Evolutionary conservation across 139 green algal genomes (phyloP).

Genomic region (Medakamo hakoo): DNA sequence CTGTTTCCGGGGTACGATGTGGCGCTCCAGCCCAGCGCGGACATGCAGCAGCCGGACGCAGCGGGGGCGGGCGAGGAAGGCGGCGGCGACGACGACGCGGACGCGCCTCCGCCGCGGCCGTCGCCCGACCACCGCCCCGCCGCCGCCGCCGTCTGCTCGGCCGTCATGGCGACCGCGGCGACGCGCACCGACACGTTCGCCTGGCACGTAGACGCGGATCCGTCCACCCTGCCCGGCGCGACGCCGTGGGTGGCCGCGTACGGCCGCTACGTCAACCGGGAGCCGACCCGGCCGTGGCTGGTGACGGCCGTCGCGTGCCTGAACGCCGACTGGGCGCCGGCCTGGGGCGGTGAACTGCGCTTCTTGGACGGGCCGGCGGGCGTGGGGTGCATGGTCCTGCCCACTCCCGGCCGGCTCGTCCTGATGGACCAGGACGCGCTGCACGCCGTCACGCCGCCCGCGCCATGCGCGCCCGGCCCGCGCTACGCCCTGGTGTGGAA

Average conservation of each 20-base stretch:
- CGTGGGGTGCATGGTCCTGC: constrained; percentile 53
- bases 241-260: constrained; percentile 20
- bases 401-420: constrained; percentile 24
- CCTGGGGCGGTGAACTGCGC: constrained; percentile 65
- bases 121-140: neutral
- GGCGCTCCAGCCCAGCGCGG: constrained; percentile 49
- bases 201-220: constrained; percentile 78
- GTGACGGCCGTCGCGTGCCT: constrained; percentile 73
- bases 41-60: constrained; percentile 26
- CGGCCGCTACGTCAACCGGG: constrained; percentile 65
- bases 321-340: constrained; percentile 40
- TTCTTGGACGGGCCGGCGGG: constrained; percentile 50
- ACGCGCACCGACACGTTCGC: constrained; percentile 44
- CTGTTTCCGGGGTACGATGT: constrained; percentile 60
- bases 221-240: constrained; percentile 29
- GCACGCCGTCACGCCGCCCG: constrained; percentile 35
- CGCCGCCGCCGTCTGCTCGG: constrained; percentile 28
- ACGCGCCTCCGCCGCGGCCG: neutral
- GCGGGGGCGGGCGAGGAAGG: neutral
- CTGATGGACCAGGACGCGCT: constrained; percentile 48
- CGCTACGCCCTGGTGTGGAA: constrained; percentile 53
- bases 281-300: constrained; percentile 59
- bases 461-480: constrained; percentile 10
- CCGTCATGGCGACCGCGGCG: constrained; percentile 70
- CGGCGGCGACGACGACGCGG: neutral